Evolutionary conservation across 2,329 filamentous ascomycete species (phyloP).

Genomic region (Orbilia javanica): DNA sequence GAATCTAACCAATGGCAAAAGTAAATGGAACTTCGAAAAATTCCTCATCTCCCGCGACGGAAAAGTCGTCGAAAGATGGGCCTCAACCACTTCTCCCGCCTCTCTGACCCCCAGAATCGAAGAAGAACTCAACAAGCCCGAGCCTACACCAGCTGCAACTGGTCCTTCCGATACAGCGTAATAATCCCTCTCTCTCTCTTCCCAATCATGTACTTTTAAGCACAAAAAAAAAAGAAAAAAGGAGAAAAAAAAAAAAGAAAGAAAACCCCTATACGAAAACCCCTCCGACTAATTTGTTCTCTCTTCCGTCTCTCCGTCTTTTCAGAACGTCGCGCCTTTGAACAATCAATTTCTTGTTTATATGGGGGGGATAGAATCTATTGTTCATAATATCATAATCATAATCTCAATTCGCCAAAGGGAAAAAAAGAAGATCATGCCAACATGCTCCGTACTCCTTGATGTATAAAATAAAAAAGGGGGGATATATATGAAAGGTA

Average conservation of each 20-base stretch:
- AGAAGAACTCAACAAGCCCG: constrained; percentile 75
- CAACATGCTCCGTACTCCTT: constrained; percentile 14
- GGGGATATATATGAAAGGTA: no score
- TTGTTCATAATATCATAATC: not conserved
- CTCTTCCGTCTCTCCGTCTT: not conserved
- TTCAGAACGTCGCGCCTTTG: not conserved
- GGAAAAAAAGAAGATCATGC: no score
- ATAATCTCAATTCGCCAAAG: not conserved
- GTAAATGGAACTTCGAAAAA: constrained; percentile 99
- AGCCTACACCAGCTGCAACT: not conserved
- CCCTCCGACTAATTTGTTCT: not conserved
- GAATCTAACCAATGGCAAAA: not conserved
- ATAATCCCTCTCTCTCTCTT: not conserved
- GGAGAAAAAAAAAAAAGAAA: no score
- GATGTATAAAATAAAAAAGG: not conserved
- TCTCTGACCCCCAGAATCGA: constrained; percentile 79
- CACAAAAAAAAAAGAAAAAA: no score
- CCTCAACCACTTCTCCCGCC: constrained; percentile 88
- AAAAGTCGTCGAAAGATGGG: constrained; percentile 86
- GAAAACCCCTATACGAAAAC: not conserved
- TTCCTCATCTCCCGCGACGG: constrained; percentile 90
- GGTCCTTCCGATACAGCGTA: not conserved
- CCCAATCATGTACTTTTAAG: not conserved
- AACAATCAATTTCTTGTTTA: no score
- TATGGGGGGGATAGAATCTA: not conserved